Evolutionary conservation across 768 basidiomycete genomes (phyloP), one percentile per base, ranked within the genome.

Genomic region (Mycena rebaudengoi): DNA sequence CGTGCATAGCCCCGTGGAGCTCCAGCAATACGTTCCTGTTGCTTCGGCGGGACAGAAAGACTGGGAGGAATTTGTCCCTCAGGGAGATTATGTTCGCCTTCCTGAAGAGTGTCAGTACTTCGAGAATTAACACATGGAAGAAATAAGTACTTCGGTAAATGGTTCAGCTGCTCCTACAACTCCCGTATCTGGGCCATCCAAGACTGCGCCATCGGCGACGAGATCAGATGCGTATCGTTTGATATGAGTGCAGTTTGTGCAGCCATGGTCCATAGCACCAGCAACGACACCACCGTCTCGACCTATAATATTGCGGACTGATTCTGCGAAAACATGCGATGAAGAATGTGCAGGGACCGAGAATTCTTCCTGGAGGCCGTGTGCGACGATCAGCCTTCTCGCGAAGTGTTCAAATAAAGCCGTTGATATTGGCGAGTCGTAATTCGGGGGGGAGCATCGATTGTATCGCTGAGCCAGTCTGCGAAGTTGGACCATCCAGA

Each of bases 401-500:
- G 65, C 29, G 33, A 74, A 70, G 41, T 76, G 72, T 59, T 76
- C 75, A 10, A 71, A 54, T 71, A 75, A 7, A 75, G 65, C 25
- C 70, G 59, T 29, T 72, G 66, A 4, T 68, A 66, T 43, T 74
- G 74, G 13, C 66, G 60, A 14, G 28, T n/a, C 12, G 72, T 73
- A 12, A 75, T 41, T 23, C 40, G 29, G 23, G 23, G 21, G 30
- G 6, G 29, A 6, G n/a, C 20, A 21, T 25, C 53, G 18, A 23
- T 43, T 7, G 40, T 55, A n/a, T 69, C 70, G 44, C 74, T 76
- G 12, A 75, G 30, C 58, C 65, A 74, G 2, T 67, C 54, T 6
- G 75, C 65, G 60, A 73, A 74, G 50, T 72, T 73, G 2, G 71
- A 71, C 70, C 73, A 75, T 18, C 73, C 70, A 10, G 66, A 54